Base-by-base conservation (phyloP, 169 alveolate genomes). In the Plasmodium gonderi region DNA sequence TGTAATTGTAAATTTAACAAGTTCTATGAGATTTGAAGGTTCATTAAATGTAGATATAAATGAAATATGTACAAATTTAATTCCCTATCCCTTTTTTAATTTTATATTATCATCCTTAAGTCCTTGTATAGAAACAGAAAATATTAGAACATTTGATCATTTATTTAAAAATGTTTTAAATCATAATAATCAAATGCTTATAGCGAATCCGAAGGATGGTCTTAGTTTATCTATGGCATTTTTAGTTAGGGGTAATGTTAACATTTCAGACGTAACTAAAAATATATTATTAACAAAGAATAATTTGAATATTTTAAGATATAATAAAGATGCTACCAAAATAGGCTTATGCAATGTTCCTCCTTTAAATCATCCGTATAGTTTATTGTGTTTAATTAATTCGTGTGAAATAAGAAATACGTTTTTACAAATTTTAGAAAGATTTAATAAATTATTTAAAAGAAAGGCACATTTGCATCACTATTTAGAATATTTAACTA, bases 21-120 rank as follows among this genome's bases (percentile, higher is more conserved):
- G 99, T 78, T 97, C 99, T 3, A 98, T 98, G 99, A 79, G 99
- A 87, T 98, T 97, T 91, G 99, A 97, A 92, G 99, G 99, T 5
- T 96, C 98, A 36, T 91, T 98, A 68, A 98, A 98, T 94, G 98
- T 98, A 60, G 99, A 98, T 92, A 90, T 98, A 80, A 98, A 98
- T 93, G 99, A 98, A 95, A 98, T 98, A 87, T 97, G 99, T 1
- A 97, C 98, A 98, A 98, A 98, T 91, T 92, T 98, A 85, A 99
- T 98, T 31, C 99, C 99, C 3, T 98, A 95, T 95, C 99, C 99
- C 45, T 96, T 96, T 67, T 92, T 97, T 85, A 98, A 97, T 85
- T 97, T 97, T 95, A 92, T 98, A 47, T 77, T 97, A n/a, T 96
- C 99, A 4, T 87, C 98, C 11, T 80, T 97, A 47, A 94, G 98